A percentile compares a stretch with the other conserved stretches of the same genome.
Conservation (phyloP, 1,284 basidiomycete genomes). For the Pyrrhoderma noxium region DNA sequence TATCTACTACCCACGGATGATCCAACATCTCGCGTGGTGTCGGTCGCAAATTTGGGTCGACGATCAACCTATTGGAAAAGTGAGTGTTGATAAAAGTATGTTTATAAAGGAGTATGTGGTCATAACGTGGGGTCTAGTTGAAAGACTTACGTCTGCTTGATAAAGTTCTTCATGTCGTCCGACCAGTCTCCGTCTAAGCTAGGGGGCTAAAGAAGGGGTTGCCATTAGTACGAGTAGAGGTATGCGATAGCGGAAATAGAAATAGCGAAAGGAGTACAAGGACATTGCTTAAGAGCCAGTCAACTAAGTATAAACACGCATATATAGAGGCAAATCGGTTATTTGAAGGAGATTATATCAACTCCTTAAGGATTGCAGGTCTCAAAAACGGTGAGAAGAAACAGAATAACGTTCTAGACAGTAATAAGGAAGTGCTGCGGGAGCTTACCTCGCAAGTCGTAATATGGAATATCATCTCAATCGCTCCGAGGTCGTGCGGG, state of each 20-base stretch:
- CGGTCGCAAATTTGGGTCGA: conserved; percentile 61
- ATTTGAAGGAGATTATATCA: too few relatives aligned
- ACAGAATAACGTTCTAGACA: too few relatives aligned
- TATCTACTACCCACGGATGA: conserved; percentile 82
- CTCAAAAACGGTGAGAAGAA: too few relatives aligned
- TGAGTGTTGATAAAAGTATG: conserved; percentile 13
- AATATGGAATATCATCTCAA: conserved; percentile 92
- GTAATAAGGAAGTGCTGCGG: conserved; percentile 1
- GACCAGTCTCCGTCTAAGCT: conserved; percentile 82
- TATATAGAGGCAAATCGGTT: too few relatives aligned
- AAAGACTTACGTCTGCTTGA: conserved; percentile 70
- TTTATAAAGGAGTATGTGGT: conserved; percentile 16
- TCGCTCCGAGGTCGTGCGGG: conserved; percentile 84
- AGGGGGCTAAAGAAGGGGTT: conserved; percentile 53
- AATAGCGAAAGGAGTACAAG: too few relatives aligned
- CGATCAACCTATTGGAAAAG: conserved; percentile 39
- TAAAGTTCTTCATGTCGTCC: conserved; percentile 87
- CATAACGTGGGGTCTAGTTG: conserved; percentile 17
- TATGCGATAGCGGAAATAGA: not conserved
- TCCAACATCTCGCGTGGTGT: conserved; percentile 79
- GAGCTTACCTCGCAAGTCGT: conserved; percentile 65
- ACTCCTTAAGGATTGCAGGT: too few relatives aligned
- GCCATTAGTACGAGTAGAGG: conserved; percentile 1
- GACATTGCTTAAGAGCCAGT: too few relatives aligned
- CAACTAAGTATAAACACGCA: too few relatives aligned